Base-by-base conservation (phyloP, 2,329 filamentous ascomycete genomes). In the Cryphonectria japonica region DNA sequence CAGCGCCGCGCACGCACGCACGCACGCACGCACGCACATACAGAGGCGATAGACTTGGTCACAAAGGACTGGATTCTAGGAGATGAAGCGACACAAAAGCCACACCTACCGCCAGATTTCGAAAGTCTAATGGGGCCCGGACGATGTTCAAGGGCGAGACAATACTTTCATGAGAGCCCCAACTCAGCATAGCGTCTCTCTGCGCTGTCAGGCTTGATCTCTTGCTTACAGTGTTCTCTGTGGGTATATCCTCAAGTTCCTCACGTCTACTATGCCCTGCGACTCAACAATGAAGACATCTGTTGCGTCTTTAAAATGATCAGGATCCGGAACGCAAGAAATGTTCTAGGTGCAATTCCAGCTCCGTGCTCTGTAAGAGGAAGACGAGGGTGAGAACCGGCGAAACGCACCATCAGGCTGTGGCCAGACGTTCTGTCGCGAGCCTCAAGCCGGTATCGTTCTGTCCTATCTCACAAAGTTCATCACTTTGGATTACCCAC, bases 401-500 rank as follows among this genome's bases (percentile, higher is more conserved):
- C 29, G 29, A 19, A 57, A 9, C 54, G 16, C 59, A 26, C 13
- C 26, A 41, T 19, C n/a, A 8, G 19, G 39, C 41, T 34, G 19
- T 14, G n/a, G 16, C 62, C 14, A 52, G 41, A 37, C 19, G 26
- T 22, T 22, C 43, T 57, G 34, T 57, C 63, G 67, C 67, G 62
- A 57, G 34, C 62, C 39, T 52, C 22, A 9, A 52, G 54, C 62
- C 41, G 22, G 62, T 39, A 63, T 46, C 16, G 37, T 62, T 34
- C 32, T 61, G 54, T 50, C 52, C 57, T 59, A 29, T 32, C 46
- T 29, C 67, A 46, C 46, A 59, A 64, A 54, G 59, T 34, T 26
- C 26, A 63, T 32, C 46, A 19, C 41, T 54, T 64, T 60, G 43
- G 54, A 37, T 14, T 43, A 60, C 60, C 59, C 50, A 67, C 69